Base-by-base conservation (phyloP, 306 rosid species). In the Phaseolus lunatus region DNA sequence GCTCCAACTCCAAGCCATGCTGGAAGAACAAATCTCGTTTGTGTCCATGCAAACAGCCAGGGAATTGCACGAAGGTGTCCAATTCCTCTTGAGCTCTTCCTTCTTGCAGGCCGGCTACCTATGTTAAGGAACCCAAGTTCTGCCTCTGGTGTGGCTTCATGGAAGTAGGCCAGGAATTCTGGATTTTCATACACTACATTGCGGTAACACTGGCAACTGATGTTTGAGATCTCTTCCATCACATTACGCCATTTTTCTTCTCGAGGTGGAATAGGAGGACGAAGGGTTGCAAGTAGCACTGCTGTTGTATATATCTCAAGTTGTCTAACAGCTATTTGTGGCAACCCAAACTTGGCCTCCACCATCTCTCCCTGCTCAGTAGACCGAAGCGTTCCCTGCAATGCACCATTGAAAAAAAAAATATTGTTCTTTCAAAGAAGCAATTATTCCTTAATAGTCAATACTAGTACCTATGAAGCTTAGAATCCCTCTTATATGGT, bases 361-460 rank as follows among this genome's bases (percentile, higher is more conserved):
- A 94, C 93, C 98, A 94, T 94, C 82, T 94, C 98, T 76, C 98
- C 98, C 84, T 94, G 97, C 87, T 94, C 98, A 9, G 98, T 94
- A 76, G 96, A 87, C 67, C 98, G 85, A 63, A 92, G 89, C 1
- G 93, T 87, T 56, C 98, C 98, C 98, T 94, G 86, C 48, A 70
- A 63, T 33, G 77, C 44, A 75, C 62, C 79, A 27, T 33, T 50
- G 23, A 54, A 73, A 31, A 41, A 13, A 47, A 67, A 67, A 52
- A 37, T n/a, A n/a, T 50, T 62, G 72, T 74, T 33, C 9, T 70
- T 63, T 29, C 43, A 47, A 63, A 64, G 31, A 53, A 9, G 16
- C 67, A n/a, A 29, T 9, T 50, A 61, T 43, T 48, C 75, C 69
- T 41, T 1, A 35, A 67, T 16, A 43, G 37, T 1, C 22, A 54